phyloP scores from a whole-genome alignment of 129 eudicot genomes.

The Helianthus annuus region DNA sequence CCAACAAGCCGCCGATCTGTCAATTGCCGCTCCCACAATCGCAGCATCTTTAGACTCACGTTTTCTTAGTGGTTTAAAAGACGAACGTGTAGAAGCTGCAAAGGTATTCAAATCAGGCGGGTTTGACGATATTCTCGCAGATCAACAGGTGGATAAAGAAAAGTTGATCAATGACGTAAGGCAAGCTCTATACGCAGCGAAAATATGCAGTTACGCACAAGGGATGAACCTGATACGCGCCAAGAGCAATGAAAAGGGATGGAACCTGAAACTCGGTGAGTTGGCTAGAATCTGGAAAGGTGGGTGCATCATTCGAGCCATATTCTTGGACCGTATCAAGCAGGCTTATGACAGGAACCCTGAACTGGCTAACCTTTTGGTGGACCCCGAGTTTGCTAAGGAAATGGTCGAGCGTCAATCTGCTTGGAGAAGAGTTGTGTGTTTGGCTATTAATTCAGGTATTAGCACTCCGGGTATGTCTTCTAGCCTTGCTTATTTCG shows the following conservation, averaged over 20 bases:
- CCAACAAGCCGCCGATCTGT: no score
- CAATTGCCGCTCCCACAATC: no score
- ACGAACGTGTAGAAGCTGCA: constrained; percentile 47
- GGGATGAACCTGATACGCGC: constrained; percentile 70
- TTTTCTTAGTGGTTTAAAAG: no score
- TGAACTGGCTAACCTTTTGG: constrained; percentile 53
- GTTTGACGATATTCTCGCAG: constrained; percentile 42
- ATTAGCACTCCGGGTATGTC: constrained; percentile 72
- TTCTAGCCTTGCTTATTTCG: constrained; percentile 61
- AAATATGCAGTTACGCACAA: constrained; percentile 64
- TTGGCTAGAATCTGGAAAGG: constrained; percentile 71
- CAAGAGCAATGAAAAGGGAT: constrained; percentile 56
- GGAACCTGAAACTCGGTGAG: constrained; percentile 59
- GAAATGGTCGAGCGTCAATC: constrained; percentile 61
- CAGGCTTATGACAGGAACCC: constrained; percentile 60
- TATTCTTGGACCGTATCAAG: constrained; percentile 61
- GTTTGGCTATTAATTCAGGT: constrained; percentile 57
- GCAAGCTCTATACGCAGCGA: constrained; percentile 59
- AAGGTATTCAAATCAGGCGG: constrained; percentile 51
- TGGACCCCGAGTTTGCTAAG: constrained; percentile 66
- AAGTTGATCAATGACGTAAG: constrained; percentile 49
- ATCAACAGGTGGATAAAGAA: constrained; percentile 50
- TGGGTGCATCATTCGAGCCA: constrained; percentile 69
- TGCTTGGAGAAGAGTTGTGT: constrained; percentile 64
- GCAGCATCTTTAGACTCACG: no score